phyloP scores from a whole-genome alignment of 1,139 yeast genomes.

The Geotrichum histeridarum region DNA sequence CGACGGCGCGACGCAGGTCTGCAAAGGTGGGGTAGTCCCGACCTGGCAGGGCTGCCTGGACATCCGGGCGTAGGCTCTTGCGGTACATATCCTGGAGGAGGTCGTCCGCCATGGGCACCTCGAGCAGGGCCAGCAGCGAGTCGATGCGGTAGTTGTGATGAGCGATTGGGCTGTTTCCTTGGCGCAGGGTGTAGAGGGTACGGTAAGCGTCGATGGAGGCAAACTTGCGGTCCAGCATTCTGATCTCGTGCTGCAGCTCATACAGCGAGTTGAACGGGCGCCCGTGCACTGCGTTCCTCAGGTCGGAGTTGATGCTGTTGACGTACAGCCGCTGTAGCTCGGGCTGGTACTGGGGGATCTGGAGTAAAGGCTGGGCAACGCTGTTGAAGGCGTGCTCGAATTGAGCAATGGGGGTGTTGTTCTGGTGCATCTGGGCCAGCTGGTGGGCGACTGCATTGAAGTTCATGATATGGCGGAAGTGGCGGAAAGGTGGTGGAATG shows the following conservation, averaged over 20 bases:
- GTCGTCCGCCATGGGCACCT: slow-evolving; percentile 16
- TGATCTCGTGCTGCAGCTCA: slow-evolving; percentile 13
- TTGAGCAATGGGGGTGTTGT: background rate
- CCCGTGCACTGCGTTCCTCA: slow-evolving; percentile 3
- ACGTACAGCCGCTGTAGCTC: slow-evolving; percentile 13
- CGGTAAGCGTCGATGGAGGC: slow-evolving; percentile 16
- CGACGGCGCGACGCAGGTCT: background rate
- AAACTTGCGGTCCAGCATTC: slow-evolving; percentile 11
- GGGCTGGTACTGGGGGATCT: slow-evolving; percentile 12
- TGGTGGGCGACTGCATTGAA: slow-evolving; percentile 4
- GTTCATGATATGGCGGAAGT: background rate
- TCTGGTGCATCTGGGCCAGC: slow-evolving; percentile 11
- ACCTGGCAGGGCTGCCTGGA: background rate
- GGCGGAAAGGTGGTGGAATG: background rate
- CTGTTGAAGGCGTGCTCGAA: slow-evolving; percentile 14
- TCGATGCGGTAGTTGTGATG: slow-evolving; percentile 12
- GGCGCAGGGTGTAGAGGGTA: slow-evolving; percentile 8
- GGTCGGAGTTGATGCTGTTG: slow-evolving; percentile 5
- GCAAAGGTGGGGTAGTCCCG: background rate
- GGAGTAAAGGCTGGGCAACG: slow-evolving; percentile 9
- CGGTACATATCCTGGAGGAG: slow-evolving; percentile 14
- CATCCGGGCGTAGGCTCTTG: slow-evolving; percentile 3
- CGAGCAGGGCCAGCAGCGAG: slow-evolving; percentile 6
- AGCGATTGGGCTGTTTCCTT: background rate
- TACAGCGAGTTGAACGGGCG: slow-evolving; percentile 1